Conservation (phyloP, 768 basidiomycete genomes). For the Lyophyllum atratum region DNA sequence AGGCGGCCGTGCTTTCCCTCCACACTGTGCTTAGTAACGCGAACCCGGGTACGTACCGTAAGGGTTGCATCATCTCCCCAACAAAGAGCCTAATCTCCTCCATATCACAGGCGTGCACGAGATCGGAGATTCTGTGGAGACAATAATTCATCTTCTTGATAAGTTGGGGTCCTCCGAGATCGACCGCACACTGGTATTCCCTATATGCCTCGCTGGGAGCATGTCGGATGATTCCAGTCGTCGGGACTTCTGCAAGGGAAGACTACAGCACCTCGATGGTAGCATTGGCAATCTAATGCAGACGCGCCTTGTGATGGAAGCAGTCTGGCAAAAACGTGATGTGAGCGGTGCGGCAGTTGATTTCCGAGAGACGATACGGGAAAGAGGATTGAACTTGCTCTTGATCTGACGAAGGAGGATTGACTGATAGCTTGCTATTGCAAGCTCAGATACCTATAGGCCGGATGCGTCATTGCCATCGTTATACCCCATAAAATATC, state of each 20-base stretch:
- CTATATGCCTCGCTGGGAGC: conserved; percentile 72
- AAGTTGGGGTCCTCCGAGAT: conserved; percentile 57
- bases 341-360: conserved; percentile 53
- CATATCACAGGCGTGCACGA: conserved; percentile 63
- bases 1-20: conserved; percentile 66
- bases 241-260: conserved; percentile 59
- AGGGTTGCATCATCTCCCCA: neutral
- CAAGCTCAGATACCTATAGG: conserved; percentile 18
- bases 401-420: conserved; percentile 42
- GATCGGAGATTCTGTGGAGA: conserved; percentile 58
- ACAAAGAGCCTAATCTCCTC: conserved; percentile 1
- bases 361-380: conserved; percentile 61
- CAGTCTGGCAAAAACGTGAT: conserved; percentile 70
- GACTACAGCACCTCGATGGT: conserved; percentile 55
- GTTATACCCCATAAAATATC: conserved; percentile 18
- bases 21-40: conserved; percentile 71
- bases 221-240: conserved; percentile 66
- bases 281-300: conserved; percentile 63
- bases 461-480: conserved; percentile 10
- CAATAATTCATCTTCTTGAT: conserved; percentile 52
- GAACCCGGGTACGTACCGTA: conserved; percentile 58
- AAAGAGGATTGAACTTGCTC: conserved; percentile 49
- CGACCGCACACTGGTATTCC: conserved; percentile 72
- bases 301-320: conserved; percentile 62
- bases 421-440: conserved; percentile 1